Conservation (phyloP, 2,329 filamentous ascomycete species). For the Talaromyces rugulosus region DNA sequence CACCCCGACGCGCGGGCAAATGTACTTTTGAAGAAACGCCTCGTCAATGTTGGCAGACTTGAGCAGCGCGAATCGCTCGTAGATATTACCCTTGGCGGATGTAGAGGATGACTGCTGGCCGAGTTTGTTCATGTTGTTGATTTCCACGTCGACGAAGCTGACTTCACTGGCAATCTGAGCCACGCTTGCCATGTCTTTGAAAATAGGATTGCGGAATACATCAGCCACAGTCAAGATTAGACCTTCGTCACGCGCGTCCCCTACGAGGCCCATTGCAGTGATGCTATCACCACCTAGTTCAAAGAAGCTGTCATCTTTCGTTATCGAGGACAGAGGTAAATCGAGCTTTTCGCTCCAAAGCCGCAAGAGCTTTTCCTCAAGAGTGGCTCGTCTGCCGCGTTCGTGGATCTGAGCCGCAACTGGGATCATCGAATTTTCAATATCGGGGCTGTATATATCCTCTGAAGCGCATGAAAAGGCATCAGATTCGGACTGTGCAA, state of each 20-base stretch:
- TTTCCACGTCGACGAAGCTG: constrained; percentile 16
- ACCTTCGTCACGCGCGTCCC: constrained; percentile 36
- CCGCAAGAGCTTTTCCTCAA: constrained; percentile 33
- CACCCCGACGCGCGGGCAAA: constrained; percentile 51
- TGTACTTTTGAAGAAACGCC: constrained; percentile 43
- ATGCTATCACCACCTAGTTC: constrained; percentile 40
- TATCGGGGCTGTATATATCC: constrained; percentile 9
- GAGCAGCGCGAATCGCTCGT: constrained; percentile 13
- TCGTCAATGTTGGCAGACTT: constrained; percentile 15
- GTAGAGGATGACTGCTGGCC: constrained; percentile 11
- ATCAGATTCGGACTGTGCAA: constrained; percentile 6
- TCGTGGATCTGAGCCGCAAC: constrained; percentile 28
- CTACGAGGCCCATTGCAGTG: constrained; percentile 39
- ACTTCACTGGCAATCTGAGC: constrained; percentile 21
- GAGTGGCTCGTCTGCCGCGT: constrained; percentile 22
- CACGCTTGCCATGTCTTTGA: constrained; percentile 35
- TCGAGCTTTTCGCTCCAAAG: constrained; percentile 36
- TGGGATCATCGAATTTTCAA: constrained; percentile 16
- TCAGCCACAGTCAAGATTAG: constrained; percentile 40
- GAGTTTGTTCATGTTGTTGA: constrained; percentile 17
- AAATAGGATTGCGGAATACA: constrained; percentile 40
- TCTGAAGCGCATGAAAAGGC: constrained; percentile 11
- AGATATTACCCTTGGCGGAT: constrained; percentile 10
- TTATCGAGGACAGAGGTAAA: constrained; percentile 28
- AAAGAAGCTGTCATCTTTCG: constrained; percentile 40